Percentiles rank a stretch among this genome's conserved stretches.
Evolutionary conservation across 495 filamentous ascomycete genomes (phyloP).

Genomic region (Podospora sp.): DNA sequence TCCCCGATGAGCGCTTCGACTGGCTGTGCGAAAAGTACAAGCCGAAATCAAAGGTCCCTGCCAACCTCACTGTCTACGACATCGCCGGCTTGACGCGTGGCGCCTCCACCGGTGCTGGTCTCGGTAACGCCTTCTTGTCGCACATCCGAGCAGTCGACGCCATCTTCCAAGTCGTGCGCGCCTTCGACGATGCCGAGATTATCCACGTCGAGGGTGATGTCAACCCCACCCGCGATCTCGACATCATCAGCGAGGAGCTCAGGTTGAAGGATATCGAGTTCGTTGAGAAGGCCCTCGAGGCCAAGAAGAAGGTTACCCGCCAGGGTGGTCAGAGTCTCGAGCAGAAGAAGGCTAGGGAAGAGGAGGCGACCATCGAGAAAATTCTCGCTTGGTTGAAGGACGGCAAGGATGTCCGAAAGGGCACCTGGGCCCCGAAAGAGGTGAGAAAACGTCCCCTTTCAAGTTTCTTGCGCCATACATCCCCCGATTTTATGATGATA

Average conservation of each 20-base stretch:
- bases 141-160: constrained; percentile 99
- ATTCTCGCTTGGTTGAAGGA: constrained; percentile 77
- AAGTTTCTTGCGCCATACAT: constrained; percentile 8
- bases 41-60: constrained; percentile 92
- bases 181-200: constrained; percentile 99
- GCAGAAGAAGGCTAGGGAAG: constrained; percentile 96
- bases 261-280: constrained; percentile 99
- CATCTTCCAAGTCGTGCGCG: constrained; percentile 98
- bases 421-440: constrained; percentile 91
- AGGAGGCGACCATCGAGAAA: constrained; percentile 89
- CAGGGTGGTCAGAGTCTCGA: constrained; percentile 94
- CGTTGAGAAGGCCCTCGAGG: constrained; percentile 90
- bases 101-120: constrained; percentile 94
- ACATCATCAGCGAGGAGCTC: constrained; percentile 96
- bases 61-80: constrained; percentile 98
- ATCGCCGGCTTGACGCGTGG: constrained; percentile 97
- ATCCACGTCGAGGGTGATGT: constrained; percentile 99
- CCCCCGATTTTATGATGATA: constrained; percentile 78
- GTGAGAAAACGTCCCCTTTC: constrained; percentile 61
- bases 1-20: constrained; percentile 94
- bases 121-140: constrained; percentile 97
- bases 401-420: constrained; percentile 90
- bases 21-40: constrained; percentile 96
- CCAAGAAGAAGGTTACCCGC: constrained; percentile 85
- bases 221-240: constrained; percentile 88